Evolutionary conservation across 257 asterid genomes (phyloP).

Genomic region (Solanum lignicaule): DNA sequence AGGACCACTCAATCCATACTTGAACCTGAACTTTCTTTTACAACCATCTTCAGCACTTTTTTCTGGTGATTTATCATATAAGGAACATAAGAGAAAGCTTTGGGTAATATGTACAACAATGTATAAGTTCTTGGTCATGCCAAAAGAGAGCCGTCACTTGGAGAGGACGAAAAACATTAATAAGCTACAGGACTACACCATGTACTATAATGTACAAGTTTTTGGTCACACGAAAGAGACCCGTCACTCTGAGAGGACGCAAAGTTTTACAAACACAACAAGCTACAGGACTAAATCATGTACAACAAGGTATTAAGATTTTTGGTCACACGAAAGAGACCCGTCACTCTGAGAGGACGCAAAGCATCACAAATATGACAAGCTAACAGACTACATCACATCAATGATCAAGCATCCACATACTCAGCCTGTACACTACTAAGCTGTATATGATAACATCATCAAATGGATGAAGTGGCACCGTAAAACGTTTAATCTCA

Average conservation of each 20-base stretch:
- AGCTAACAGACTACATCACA: not conserved
- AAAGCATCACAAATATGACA: not conserved
- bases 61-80: not conserved
- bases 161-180: not conserved
- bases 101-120: not conserved
- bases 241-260: conserved; percentile 13
- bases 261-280: not conserved
- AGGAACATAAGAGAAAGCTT: not conserved
- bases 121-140: not conserved
- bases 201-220: not conserved
- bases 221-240: conserved; percentile 1
- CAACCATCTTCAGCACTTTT: not conserved
- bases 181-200: not conserved
- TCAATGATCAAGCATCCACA: not conserved
- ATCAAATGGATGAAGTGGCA: not conserved
- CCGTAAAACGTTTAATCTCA: conserved; percentile 19
- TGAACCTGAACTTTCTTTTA: not conserved
- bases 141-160: not conserved
- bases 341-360: conserved; percentile 13
- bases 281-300: not conserved
- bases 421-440: conserved; percentile 16
- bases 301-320: not conserved
- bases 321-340: conserved; percentile 3
- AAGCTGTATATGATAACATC: conserved; percentile 24
- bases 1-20: not conserved